These are phyloP conservation scores for Trifolium repens DNA, from an alignment of 306 rosid genomes.

Conservation along the genomic window DNA sequence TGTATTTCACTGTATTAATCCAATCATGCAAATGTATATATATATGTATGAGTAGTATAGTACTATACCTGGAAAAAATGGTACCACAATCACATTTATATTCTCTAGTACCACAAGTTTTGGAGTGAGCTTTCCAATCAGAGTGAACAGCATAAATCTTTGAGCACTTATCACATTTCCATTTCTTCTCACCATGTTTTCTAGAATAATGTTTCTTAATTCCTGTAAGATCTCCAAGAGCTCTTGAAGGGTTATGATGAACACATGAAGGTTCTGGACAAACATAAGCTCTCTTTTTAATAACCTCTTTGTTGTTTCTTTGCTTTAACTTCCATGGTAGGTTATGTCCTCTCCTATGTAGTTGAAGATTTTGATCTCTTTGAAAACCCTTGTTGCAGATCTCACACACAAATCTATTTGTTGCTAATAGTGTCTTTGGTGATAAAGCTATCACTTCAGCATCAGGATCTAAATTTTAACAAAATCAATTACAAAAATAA, in stretches of 20 bases:
- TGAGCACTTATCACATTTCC: conserved; percentile 97
- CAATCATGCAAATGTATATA: not conserved
- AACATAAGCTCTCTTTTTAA: conserved; percentile 85
- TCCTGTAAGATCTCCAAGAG: conserved; percentile 95
- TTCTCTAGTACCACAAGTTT: conserved; percentile 96
- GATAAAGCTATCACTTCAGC: conserved; percentile 93
- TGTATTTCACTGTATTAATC: too few species aligned
- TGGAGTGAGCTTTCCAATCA: conserved; percentile 98
- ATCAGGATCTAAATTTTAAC: conserved; percentile 68
- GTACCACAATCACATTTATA: conserved; percentile 99
- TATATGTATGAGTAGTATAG: not conserved
- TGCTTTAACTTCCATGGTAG: conserved; percentile 96
- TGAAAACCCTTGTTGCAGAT: conserved; percentile 94
- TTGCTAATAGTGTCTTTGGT: conserved; percentile 80
- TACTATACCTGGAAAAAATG: conserved; percentile 83
- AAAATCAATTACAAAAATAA: not conserved
- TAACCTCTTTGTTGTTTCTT: conserved; percentile 76
- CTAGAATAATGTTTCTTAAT: conserved; percentile 92
- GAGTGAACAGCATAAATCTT: conserved; percentile 97
- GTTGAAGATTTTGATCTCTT: conserved; percentile 91
- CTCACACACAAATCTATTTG: conserved; percentile 90
- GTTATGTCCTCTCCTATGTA: conserved; percentile 92
- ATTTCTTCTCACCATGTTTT: conserved; percentile 98
- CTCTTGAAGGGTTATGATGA: conserved; percentile 95
- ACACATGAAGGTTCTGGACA: conserved; percentile 97